Evolutionary conservation across 2,329 filamentous ascomycete species (phyloP), one percentile per base, ranked within the genome.

Genomic region (Microdochium bolleyi): DNA sequence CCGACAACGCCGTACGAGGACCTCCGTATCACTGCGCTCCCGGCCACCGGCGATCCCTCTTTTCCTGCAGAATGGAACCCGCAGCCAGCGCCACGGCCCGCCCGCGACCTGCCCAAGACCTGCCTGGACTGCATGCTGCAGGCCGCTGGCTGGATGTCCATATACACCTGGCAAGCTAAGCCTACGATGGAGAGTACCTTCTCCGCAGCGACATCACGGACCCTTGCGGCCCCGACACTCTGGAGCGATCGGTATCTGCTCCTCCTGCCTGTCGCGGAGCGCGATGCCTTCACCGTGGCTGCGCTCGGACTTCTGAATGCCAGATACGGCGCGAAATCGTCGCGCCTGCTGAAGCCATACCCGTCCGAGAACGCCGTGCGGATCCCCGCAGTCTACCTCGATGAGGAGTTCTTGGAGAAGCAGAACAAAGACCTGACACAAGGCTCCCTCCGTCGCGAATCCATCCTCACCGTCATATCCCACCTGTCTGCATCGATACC

Each of bases 301-400:
- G 49, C 50, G 1, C 38, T 60, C 8, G 41, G 44, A 11, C 54
- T 53, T 19, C 34, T 63, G 19, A 58, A 62, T 53, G 51, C 50
- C 19, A 52, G 51, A 30, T 55, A 53, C 46, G 61, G 61, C 9
- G 52, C 50, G 2, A 55, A 57, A 48, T 48, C 49, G 1, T 57
- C 58, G 3, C 44, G 60, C 4, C 50, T 63, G 3, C 48, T 53
- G 30, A 37, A 55, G 37, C 56, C 58, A 8, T 60, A 57, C 49
- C 61, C 59, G 1, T 55, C 55, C 4, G 14, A 30, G 22, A 34
- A 53, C 2, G 55, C 58, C 22, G 11, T 41, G 16, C 55, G 61
- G 9, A 60, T 59, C 37, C 61, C 61, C 9, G 56, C 58, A 2
- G 32, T 63, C 27, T 58, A 54, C 24, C 54, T 64, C 2, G 55